Evolutionary conservation across 768 basidiomycete genomes (phyloP), one percentile per base, ranked within the genome.

Genomic region (Podaxis carcinomalis): DNA sequence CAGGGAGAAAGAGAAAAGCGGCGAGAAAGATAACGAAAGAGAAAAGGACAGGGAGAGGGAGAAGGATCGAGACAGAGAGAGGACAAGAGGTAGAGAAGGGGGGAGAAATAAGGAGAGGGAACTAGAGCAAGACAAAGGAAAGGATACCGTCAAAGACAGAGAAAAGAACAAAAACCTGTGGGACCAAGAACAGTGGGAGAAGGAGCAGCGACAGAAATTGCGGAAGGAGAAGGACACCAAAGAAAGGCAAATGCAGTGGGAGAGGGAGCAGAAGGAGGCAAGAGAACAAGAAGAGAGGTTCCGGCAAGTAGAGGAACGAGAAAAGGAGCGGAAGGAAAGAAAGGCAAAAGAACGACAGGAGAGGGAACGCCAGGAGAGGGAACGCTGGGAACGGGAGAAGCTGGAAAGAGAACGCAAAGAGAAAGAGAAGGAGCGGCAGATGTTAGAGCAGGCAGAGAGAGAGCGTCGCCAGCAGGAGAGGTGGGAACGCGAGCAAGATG

Each of bases 81-180:
- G 60, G 49, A 63, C 69, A 50, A 62, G 62, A 44, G 69, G 72
- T 32, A 74, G 60, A 49, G 27, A 60, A 62, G 27, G 63, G 51
- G 66, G 58, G 63, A 68, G 40, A 65, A 65, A 66, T 65, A 73
- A 59, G 53, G 71, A 69, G 40, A 75, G 44, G 19, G 56, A 62
- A 56, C 16, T 19, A 47, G 55, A 56, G 54, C 21, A 58, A 46
- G 49, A 13, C 42, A 44, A 6, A 44, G 42, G 5, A 3, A 5
- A 7, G 6, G 42, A 44, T 5, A 44, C 5, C 1, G 42, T 14
- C 39, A 35, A 60, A 46, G 63, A 65, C 50, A 61, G 56, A 59
- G 51, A 52, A 27, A 66, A 27, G 51, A 66, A 64, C 19, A 57
- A 32, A 56, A 65, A 67, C 39, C 52, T 28, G 54, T 51, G 56